A percentile compares a stretch with the other conserved stretches of the same genome.
Evolutionary conservation across 148 eudicot species (phyloP).

Genomic region (Vaccinium vitisidaea): DNA sequence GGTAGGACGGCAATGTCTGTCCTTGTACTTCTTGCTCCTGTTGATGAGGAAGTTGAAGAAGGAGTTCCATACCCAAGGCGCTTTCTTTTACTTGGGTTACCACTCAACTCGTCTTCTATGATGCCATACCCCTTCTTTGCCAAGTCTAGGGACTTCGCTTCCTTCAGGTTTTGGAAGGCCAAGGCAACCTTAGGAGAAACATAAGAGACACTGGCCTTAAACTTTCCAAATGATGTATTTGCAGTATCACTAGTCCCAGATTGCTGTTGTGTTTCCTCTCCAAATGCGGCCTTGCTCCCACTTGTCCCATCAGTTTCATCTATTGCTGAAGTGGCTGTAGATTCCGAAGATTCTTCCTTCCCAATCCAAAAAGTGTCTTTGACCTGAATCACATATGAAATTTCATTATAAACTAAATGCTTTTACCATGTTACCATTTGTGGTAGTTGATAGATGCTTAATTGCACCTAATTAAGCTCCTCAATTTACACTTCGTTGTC

Average conservation of each 20-base stretch:
- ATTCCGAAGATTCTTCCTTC: slow-evolving; percentile 53
- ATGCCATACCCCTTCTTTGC: slow-evolving; percentile 78
- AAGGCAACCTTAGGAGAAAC: slow-evolving; percentile 61
- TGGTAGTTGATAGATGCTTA: too few relatives aligned
- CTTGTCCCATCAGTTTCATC: slow-evolving; percentile 25
- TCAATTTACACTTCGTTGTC: too few relatives aligned
- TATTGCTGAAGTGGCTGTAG: slow-evolving; percentile 29
- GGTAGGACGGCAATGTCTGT: slow-evolving; percentile 77
- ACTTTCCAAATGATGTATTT: slow-evolving; percentile 56
- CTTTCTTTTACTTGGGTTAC: slow-evolving; percentile 67
- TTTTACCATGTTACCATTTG: not conserved
- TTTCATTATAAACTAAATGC: slow-evolving; percentile 4
- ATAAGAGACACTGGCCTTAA: slow-evolving; percentile 56
- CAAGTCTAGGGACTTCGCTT: slow-evolving; percentile 71
- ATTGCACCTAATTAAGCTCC: too few relatives aligned
- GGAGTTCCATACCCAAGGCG: slow-evolving; percentile 51
- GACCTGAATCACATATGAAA: slow-evolving; percentile 43
- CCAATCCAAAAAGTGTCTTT: slow-evolving; percentile 63
- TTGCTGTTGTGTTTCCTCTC: slow-evolving; percentile 49
- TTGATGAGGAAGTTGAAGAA: slow-evolving; percentile 32
- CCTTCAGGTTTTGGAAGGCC: slow-evolving; percentile 78
- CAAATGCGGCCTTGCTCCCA: slow-evolving; percentile 31
- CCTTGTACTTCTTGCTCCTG: slow-evolving; percentile 66
- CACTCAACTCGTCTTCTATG: slow-evolving; percentile 80
- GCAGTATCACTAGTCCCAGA: slow-evolving; percentile 45